Percentiles rank a stretch among this genome's conserved stretches.
Evolutionary conservation across 148 eudicot species (phyloP).

Genomic region (Polygonum maritimum): DNA sequence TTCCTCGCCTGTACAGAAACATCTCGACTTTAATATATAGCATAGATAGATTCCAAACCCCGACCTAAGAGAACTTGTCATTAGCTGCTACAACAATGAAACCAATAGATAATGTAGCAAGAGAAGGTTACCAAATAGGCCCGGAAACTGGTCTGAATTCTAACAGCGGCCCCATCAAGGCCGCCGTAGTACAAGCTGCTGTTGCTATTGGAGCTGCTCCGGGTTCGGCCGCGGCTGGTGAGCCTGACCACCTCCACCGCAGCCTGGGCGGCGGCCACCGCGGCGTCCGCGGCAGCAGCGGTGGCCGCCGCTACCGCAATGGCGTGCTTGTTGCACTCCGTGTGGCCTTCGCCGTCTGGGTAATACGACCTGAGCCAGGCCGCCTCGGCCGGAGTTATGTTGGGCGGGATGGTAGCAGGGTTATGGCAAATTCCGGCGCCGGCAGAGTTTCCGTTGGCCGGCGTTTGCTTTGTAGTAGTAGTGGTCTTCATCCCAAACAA

Average conservation of each 20-base stretch:
- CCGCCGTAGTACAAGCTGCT: background rate
- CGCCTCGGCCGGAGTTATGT: slow-evolving; percentile 43
- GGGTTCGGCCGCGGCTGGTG: slow-evolving; percentile 43
- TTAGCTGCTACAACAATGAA: too few species aligned
- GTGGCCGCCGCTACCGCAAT: slow-evolving; percentile 76
- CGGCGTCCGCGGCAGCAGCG: slow-evolving; percentile 73
- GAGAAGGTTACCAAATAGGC: slow-evolving; percentile 51
- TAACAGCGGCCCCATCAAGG: slow-evolving; percentile 46
- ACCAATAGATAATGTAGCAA: too few species aligned
- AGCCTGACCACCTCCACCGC: slow-evolving; percentile 67
- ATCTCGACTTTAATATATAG: too few species aligned
- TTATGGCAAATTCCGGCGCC: slow-evolving; percentile 19
- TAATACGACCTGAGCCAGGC: slow-evolving; percentile 53
- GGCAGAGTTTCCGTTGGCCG: background rate
- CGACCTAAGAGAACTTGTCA: too few species aligned
- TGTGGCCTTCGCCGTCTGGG: slow-evolving; percentile 27
- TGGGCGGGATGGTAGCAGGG: slow-evolving; percentile 38
- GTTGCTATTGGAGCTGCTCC: background rate
- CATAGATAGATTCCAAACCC: too few species aligned
- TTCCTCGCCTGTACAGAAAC: slow-evolving; percentile 43
- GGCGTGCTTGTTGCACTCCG: slow-evolving; percentile 58
- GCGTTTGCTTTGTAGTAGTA: background rate
- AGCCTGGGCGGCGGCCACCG: slow-evolving; percentile 79
- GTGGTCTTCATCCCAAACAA: slow-evolving; percentile 2
- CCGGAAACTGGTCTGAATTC: slow-evolving; percentile 58